These are phyloP conservation scores for Podospora pseudocomata DNA, from an alignment of 495 filamentous ascomycete genomes.

Conservation along the genomic window DNA sequence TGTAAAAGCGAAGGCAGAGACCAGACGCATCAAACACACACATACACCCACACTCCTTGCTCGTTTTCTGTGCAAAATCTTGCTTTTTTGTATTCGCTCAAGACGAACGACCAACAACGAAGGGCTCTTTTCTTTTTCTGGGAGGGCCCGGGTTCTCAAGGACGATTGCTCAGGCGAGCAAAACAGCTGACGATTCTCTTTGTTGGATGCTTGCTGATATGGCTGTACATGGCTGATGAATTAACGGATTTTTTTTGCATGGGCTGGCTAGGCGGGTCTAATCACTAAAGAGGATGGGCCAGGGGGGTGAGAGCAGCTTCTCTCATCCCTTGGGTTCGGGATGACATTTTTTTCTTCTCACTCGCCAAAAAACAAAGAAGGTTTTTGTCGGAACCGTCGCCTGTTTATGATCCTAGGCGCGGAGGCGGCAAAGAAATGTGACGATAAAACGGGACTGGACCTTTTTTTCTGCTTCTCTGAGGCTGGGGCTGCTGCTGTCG, in stretches of 20 bases:
- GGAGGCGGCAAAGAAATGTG: neutral
- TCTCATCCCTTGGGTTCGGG: slow-evolving; percentile 13
- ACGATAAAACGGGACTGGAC: slow-evolving; percentile 1
- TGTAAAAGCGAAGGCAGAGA: neutral
- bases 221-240: slow-evolving; percentile 40
- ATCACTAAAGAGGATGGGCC: slow-evolving; percentile 13
- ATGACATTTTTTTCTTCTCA: slow-evolving; percentile 16
- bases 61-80: slow-evolving; percentile 12
- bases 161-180: slow-evolving; percentile 29
- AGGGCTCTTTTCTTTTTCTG: neutral
- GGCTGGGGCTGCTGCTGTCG: neutral
- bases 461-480: neutral
- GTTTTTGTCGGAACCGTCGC: slow-evolving; percentile 9
- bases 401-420: slow-evolving; percentile 26
- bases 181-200: slow-evolving; percentile 16
- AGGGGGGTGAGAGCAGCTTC: neutral
- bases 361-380: neutral
- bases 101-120: slow-evolving; percentile 14
- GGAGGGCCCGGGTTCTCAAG: slow-evolving; percentile 1
- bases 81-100: slow-evolving; percentile 37
- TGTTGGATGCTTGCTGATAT: slow-evolving; percentile 30
- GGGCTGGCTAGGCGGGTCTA: slow-evolving; percentile 18
- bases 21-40: slow-evolving; percentile 8
- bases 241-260: slow-evolving; percentile 19
- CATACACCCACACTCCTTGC: slow-evolving; percentile 8